Evolutionary conservation across 441 rosid genomes (phyloP).

Genomic region (Syzygium syzygioides): DNA sequence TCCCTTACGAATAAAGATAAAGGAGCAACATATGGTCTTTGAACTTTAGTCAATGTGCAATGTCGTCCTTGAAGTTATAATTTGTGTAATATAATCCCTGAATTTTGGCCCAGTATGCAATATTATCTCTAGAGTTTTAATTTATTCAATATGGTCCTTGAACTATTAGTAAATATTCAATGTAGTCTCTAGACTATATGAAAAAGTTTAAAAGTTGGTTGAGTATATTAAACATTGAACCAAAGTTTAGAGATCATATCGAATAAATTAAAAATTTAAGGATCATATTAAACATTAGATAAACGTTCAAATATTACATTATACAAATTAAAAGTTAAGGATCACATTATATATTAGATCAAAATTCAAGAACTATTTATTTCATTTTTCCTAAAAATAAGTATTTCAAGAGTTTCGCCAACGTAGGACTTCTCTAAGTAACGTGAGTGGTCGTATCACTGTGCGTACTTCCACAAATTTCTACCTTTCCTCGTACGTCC

Average conservation of each 20-base stretch:
- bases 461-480: neutral
- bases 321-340: neutral
- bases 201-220: neutral
- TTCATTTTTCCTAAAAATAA: neutral
- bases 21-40: neutral
- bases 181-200: neutral
- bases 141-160: neutral
- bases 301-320: neutral
- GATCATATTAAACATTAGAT: neutral
- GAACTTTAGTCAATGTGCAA: neutral
- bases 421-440: neutral
- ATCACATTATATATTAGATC: neutral
- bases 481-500: neutral
- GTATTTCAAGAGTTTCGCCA: neutral
- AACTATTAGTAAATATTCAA: neutral
- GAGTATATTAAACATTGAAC: neutral
- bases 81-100: neutral
- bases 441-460: neutral
- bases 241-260: fast-evolving
- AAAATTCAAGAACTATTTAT: neutral
- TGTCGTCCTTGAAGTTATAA: neutral
- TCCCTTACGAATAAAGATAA: neutral
- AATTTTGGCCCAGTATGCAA: neutral
- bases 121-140: neutral
- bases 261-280: neutral